These are phyloP conservation scores for Phytophthora sp. DNA, from an alignment of 352 stramenopile species.

Conservation along the genomic window DNA sequence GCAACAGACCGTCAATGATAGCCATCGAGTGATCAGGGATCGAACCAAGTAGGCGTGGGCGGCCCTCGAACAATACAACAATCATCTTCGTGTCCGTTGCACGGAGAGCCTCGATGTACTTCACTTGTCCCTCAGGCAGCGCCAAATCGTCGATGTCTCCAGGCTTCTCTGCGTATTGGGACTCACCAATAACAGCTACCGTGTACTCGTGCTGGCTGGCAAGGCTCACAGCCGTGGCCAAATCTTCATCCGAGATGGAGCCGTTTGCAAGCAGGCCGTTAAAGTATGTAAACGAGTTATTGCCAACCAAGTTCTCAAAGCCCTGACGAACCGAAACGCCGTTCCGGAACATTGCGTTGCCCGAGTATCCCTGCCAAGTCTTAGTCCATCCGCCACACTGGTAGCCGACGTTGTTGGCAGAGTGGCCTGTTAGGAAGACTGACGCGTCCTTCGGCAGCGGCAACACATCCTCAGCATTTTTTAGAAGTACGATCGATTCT, in stretches of 20 bases:
- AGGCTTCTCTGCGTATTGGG: constrained; percentile 79
- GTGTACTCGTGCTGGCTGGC: constrained; percentile 59
- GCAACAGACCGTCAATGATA: constrained; percentile 77
- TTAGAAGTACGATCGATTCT: constrained; percentile 78
- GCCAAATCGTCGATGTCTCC: constrained; percentile 81
- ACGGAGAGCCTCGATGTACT: constrained; percentile 72
- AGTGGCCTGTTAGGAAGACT: too few species aligned
- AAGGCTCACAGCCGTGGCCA: constrained; percentile 51
- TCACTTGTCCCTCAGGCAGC: constrained; percentile 65
- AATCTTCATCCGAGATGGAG: constrained; percentile 45
- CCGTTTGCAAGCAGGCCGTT: constrained; percentile 61
- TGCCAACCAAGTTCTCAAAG: constrained; percentile 41
- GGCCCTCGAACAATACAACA: constrained; percentile 76
- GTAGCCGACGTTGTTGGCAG: constrained; percentile 66
- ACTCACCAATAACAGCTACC: constrained; percentile 77
- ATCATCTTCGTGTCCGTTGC: constrained; percentile 76
- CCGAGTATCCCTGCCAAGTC: constrained; percentile 80
- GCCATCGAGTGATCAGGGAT: constrained; percentile 57
- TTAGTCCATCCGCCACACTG: constrained; percentile 79
- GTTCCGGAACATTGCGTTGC: constrained; percentile 61
- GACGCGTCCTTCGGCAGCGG: constrained; percentile 42
- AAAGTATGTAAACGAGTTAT: constrained; percentile 47
- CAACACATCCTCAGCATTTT: constrained; percentile 68
- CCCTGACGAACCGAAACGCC: constrained; percentile 54
- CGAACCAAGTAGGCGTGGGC: too few species aligned